phyloP scores from a whole-genome alignment of 352 stramenopile genomes.

The Phytophthora foliorum region DNA sequence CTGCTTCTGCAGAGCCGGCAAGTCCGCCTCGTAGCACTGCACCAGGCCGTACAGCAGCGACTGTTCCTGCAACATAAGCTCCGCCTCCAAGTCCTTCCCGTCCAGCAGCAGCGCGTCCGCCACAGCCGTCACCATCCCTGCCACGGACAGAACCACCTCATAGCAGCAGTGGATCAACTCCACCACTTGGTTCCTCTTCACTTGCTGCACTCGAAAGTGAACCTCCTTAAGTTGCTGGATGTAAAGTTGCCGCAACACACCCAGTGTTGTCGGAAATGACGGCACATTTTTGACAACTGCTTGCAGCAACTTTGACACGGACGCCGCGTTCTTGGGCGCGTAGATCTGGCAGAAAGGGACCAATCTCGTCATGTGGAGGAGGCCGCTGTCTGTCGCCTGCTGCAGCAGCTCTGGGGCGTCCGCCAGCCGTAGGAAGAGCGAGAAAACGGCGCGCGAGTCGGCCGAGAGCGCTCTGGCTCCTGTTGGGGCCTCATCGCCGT shows the following conservation, averaged over 20 bases:
- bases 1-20: conserved; percentile 59
- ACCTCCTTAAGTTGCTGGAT: conserved; percentile 51
- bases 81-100: conserved; percentile 37
- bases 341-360: conserved; percentile 73
- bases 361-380: conserved; percentile 67
- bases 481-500: neutral
- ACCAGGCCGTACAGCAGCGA: conserved; percentile 63
- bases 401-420: conserved; percentile 25
- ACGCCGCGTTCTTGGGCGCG: conserved; percentile 41
- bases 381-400: conserved; percentile 20
- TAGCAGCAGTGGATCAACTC: conserved; percentile 53
- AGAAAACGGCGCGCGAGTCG: conserved; percentile 42
- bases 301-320: conserved; percentile 41
- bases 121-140: conserved; percentile 38
- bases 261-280: conserved; percentile 32
- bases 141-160: conserved; percentile 54
- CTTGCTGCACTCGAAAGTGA: conserved; percentile 30
- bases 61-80: conserved; percentile 31
- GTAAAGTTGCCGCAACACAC: conserved; percentile 47
- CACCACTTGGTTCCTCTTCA: conserved; percentile 48
- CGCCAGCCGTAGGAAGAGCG: conserved; percentile 47
- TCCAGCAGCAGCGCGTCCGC: conserved; percentile 45
- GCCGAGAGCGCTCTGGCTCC: conserved; percentile 9
- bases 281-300: conserved; percentile 24
- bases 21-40: conserved; percentile 66